Evolutionary conservation across 345 rosid genomes (phyloP).

Genomic region (Heritiera fomes): DNA sequence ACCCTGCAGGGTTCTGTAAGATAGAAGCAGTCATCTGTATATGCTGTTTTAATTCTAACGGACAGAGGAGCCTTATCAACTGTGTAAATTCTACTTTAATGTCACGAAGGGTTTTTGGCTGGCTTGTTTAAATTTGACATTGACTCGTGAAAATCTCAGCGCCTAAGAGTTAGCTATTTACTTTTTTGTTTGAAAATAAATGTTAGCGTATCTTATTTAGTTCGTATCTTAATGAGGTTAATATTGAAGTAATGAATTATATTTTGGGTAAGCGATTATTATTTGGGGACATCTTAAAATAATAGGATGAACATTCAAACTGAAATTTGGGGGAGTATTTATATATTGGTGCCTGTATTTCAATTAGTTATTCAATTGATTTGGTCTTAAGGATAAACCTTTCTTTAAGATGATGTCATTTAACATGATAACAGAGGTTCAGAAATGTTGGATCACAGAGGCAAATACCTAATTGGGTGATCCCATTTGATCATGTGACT

Average conservation of each 20-base stretch:
- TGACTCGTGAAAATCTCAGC: background rate
- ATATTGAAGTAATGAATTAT: background rate
- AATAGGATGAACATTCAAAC: background rate
- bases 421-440: background rate
- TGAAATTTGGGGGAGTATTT: background rate
- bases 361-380: background rate
- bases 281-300: background rate
- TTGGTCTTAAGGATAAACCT: background rate
- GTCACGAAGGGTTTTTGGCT: background rate
- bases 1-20: background rate
- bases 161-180: too few relatives aligned
- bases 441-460: background rate
- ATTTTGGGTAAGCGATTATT: background rate
- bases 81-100: background rate
- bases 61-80: background rate
- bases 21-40: background rate
- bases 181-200: slow-evolving; percentile 2
- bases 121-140: background rate
- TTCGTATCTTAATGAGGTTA: background rate
- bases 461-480: background rate
- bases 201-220: background rate
- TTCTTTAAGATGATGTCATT: background rate
- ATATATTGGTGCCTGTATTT: background rate
- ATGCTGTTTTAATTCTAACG: background rate
- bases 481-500: background rate